A percentile compares a stretch with the other conserved stretches of the same genome.
Evolutionary conservation across 2,329 filamentous ascomycete genomes (phyloP).

Genomic region (Xylaria sp.): DNA sequence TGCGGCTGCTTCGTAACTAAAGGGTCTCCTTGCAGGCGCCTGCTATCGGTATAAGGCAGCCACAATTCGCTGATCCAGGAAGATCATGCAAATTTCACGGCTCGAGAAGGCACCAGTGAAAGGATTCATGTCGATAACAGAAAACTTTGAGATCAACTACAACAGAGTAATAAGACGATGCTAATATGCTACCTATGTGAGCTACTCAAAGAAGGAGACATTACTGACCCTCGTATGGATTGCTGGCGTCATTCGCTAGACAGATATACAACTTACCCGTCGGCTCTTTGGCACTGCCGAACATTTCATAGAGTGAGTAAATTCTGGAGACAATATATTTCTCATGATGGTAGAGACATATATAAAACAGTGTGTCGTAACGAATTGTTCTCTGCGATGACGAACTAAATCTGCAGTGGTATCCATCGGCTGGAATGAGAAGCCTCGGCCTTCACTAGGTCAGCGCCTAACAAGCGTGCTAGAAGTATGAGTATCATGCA

Average conservation of each 20-base stretch:
- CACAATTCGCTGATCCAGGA: too few relatives aligned
- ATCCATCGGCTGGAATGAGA: background rate
- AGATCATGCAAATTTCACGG: background rate
- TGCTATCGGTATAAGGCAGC: background rate
- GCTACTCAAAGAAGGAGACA: background rate
- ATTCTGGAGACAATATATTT: background rate
- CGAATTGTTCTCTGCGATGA: background rate
- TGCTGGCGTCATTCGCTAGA: too few relatives aligned
- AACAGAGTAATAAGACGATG: background rate
- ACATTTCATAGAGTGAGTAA: background rate
- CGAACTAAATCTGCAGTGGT: background rate
- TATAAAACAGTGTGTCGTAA: background rate
- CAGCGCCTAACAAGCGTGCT: background rate
- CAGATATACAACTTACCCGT: background rate
- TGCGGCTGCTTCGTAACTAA: background rate
- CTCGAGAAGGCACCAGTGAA: background rate
- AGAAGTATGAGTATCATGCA: background rate
- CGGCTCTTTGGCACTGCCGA: background rate
- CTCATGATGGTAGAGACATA: background rate
- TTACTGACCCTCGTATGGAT: too few relatives aligned
- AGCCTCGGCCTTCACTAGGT: background rate
- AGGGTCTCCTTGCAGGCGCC: background rate
- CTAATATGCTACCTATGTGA: background rate
- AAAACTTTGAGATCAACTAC: too few relatives aligned
- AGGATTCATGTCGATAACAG: background rate